phyloP scores from a whole-genome alignment of 2,329 filamentous ascomycete species.

The Penicillium occitanis region DNA sequence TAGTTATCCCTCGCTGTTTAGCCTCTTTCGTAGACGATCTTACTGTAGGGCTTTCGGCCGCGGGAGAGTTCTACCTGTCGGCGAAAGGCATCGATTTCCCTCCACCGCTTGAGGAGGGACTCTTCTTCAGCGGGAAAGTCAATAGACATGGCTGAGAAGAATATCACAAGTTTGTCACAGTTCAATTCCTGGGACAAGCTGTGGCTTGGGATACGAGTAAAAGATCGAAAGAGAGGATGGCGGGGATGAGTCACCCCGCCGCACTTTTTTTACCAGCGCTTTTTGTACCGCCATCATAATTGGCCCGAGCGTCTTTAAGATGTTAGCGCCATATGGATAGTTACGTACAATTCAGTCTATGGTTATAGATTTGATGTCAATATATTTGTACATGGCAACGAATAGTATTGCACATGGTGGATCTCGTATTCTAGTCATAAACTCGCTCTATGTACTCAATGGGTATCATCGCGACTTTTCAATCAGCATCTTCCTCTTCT shows the following conservation, averaged over 20 bases:
- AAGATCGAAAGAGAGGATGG: not conserved
- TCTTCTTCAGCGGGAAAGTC: constrained; percentile 93
- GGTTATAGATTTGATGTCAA: not conserved
- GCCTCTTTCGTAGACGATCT: not conserved
- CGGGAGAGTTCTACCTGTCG: constrained; percentile 83
- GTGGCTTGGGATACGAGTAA: not conserved
- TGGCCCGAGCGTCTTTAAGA: constrained; percentile 17
- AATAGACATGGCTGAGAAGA: constrained; percentile 66
- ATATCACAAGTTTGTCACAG: constrained; percentile 11
- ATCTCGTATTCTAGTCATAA: constrained; percentile 3
- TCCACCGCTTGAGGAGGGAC: constrained; percentile 79
- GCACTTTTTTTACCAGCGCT: constrained; percentile 13
- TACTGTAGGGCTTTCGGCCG: constrained; percentile 69
- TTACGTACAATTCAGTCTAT: not conserved
- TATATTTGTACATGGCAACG: not conserved
- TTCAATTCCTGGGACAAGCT: constrained; percentile 15
- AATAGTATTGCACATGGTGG: not conserved
- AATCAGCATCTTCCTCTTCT: constrained; percentile 39
- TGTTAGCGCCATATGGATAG: not conserved
- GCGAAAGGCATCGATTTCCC: constrained; percentile 87
- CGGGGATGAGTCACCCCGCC: constrained; percentile 22
- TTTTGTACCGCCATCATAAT: constrained; percentile 13
- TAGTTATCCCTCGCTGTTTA: not conserved
- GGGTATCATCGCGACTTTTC: constrained; percentile 21
- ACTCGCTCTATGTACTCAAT: constrained; percentile 18